These are phyloP conservation scores for Yamadazyma sp. DNA, from an alignment of 1,139 yeast genomes.

Conservation along the genomic window DNA sequence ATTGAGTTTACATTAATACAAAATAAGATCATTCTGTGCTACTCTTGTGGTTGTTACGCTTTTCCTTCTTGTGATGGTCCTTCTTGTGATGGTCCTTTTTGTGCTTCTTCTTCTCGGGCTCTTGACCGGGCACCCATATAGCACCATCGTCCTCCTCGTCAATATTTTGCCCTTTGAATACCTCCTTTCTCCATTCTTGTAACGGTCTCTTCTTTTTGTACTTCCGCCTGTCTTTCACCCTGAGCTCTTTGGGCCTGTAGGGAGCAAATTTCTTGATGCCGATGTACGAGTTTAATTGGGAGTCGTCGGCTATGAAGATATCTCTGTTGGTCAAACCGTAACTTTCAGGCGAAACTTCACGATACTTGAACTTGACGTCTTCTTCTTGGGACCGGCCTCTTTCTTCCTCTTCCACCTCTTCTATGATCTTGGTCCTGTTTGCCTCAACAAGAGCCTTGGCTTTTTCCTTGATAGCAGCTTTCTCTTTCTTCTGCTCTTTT, in stretches of 20 bases:
- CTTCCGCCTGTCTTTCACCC: conserved; percentile 78
- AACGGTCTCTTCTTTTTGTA: conserved; percentile 72
- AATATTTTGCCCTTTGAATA: conserved; percentile 64
- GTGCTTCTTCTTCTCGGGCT: conserved; percentile 5
- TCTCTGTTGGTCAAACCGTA: conserved; percentile 87
- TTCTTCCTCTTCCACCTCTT: conserved; percentile 68
- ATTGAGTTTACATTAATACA: neutral
- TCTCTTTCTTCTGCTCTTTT: conserved; percentile 61
- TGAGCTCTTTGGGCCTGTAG: conserved; percentile 73
- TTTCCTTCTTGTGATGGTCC: neutral
- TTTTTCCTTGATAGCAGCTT: conserved; percentile 57
- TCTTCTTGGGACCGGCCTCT: conserved; percentile 48
- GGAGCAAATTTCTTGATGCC: conserved; percentile 94
- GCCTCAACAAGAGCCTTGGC: conserved; percentile 72
- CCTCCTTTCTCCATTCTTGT: conserved; percentile 87
- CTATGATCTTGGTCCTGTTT: conserved; percentile 44
- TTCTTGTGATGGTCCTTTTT: conserved; percentile 9
- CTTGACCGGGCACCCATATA: conserved; percentile 37
- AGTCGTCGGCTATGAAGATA: conserved; percentile 86
- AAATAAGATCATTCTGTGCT: no score
- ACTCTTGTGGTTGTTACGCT: no score
- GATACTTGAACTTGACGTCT: conserved; percentile 67
- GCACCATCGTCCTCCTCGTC: conserved; percentile 31
- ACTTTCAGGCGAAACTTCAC: conserved; percentile 94
- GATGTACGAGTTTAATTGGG: conserved; percentile 75